Conservation (phyloP, 2,329 filamentous ascomycete genomes). For the Aspergillus sclerotialis region DNA sequence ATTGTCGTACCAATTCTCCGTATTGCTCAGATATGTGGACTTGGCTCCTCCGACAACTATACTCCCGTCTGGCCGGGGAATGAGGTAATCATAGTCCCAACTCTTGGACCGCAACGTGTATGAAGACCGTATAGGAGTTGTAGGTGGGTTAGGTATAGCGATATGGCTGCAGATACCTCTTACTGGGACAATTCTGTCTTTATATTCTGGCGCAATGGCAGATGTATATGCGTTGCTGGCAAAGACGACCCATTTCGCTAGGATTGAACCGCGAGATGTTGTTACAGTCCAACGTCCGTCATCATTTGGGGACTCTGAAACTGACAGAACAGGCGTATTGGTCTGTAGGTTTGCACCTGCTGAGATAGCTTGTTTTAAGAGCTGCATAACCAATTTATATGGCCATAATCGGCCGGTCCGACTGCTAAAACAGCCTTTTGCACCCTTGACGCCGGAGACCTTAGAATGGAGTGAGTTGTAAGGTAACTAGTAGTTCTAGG, state of each 20-base stretch:
- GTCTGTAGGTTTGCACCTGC: slow-evolving; percentile 48
- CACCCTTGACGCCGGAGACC: slow-evolving; percentile 33
- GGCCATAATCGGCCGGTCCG: slow-evolving; percentile 43
- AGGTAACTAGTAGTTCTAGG: neutral
- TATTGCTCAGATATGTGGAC: slow-evolving; percentile 30
- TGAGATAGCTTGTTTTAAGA: slow-evolving; percentile 55
- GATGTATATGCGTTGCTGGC: slow-evolving; percentile 83
- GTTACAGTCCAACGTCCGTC: slow-evolving; percentile 51
- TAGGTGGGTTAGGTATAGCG: slow-evolving; percentile 15
- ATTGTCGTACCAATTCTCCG: slow-evolving; percentile 40
- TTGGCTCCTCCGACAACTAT: slow-evolving; percentile 59
- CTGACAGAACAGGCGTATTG: slow-evolving; percentile 38
- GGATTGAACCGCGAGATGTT: slow-evolving; percentile 62
- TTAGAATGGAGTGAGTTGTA: slow-evolving; percentile 5
- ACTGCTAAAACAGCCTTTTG: slow-evolving; percentile 26
- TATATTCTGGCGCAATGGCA: slow-evolving; percentile 61
- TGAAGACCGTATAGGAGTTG: slow-evolving; percentile 33
- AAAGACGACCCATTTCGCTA: slow-evolving; percentile 59
- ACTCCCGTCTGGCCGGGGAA: slow-evolving; percentile 47
- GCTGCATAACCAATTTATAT: slow-evolving; percentile 71
- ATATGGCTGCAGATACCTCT: slow-evolving; percentile 47
- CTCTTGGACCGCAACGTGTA: slow-evolving; percentile 55
- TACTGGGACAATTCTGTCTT: slow-evolving; percentile 67
- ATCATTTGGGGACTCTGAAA: slow-evolving; percentile 16
- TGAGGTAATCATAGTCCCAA: slow-evolving; percentile 61